Evolutionary conservation across 495 filamentous ascomycete genomes (phyloP).

Genomic region (Penicillium angulare): DNA sequence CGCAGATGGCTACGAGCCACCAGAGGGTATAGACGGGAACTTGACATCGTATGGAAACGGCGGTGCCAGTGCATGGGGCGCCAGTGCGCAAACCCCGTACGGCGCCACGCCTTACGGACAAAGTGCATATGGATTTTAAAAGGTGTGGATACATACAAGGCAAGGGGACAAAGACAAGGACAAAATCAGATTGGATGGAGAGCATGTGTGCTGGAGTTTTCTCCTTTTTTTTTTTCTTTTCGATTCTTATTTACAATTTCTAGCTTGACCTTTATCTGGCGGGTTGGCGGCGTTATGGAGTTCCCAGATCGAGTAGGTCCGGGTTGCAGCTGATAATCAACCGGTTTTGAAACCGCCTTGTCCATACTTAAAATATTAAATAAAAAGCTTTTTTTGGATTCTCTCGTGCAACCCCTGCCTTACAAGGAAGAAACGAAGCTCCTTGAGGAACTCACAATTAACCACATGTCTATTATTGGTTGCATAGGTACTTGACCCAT

Average conservation of each 20-base stretch:
- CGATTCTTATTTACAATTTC: constrained; percentile 2
- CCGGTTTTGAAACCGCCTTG: constrained; percentile 10
- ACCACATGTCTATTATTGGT: too few species aligned
- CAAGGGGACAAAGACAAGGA: constrained; percentile 3
- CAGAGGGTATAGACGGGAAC: constrained; percentile 64
- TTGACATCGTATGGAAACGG: constrained; percentile 71
- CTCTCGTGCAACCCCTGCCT: too few species aligned
- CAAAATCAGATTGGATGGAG: constrained; percentile 15
- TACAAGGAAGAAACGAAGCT: neutral
- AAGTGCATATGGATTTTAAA: constrained; percentile 47
- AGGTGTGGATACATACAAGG: too few species aligned
- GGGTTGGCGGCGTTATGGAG: constrained; percentile 27
- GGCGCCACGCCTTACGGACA: constrained; percentile 71
- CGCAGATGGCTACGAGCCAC: constrained; percentile 57
- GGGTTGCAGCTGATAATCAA: constrained; percentile 8
- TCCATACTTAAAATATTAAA: constrained; percentile 11
- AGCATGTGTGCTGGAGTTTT: constrained; percentile 26
- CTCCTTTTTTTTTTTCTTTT: constrained; percentile 11
- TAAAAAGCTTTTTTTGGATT: neutral
- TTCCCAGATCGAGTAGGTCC: constrained; percentile 15
- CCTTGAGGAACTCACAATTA: too few species aligned
- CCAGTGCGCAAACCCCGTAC: constrained; percentile 57
- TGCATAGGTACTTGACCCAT: too few species aligned
- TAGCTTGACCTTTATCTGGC: constrained; percentile 14
- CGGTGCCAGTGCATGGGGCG: constrained; percentile 64